phyloP scores from a whole-genome alignment of 108 stramenopile species.

The Skeletonema marinoi region DNA sequence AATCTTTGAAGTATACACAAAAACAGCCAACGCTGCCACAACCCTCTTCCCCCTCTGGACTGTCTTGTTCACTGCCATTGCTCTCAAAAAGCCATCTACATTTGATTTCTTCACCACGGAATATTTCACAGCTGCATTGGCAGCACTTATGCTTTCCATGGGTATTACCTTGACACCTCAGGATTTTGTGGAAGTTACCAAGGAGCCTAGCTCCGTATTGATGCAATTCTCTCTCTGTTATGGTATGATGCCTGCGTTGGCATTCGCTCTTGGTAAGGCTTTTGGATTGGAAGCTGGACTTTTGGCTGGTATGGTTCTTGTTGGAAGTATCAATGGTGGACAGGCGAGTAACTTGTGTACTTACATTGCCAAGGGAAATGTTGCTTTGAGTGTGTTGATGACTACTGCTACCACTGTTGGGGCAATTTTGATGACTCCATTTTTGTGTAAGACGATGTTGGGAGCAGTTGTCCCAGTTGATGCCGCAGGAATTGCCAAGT shows the following conservation, averaged over 20 bases:
- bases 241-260: constrained; percentile 93
- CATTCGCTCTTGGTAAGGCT: constrained; percentile 77
- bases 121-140: constrained; percentile 93
- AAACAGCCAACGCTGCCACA: constrained; percentile 83
- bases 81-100: constrained; percentile 81
- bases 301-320: constrained; percentile 95
- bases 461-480: constrained; percentile 97
- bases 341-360: constrained; percentile 98
- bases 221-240: constrained; percentile 96
- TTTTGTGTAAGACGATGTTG: constrained; percentile 91
- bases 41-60: constrained; percentile 96
- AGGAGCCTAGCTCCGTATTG: constrained; percentile 84
- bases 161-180: constrained; percentile 95
- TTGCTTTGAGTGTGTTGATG: constrained; percentile 96
- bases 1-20: constrained; percentile 85
- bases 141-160: constrained; percentile 97
- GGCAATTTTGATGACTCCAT: constrained; percentile 97
- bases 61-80: constrained; percentile 83
- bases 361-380: constrained; percentile 97
- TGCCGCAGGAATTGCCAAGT: constrained; percentile 93
- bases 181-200: constrained; percentile 92
- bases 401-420: constrained; percentile 97
- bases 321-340: constrained; percentile 96
- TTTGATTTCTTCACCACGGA: constrained; percentile 98
- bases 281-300: constrained; percentile 87